A percentile compares a stretch with the other conserved stretches of the same genome.
Evolutionary conservation across 352 stramenopile species (phyloP).

Genomic region (Phytophthora kernoviae): DNA sequence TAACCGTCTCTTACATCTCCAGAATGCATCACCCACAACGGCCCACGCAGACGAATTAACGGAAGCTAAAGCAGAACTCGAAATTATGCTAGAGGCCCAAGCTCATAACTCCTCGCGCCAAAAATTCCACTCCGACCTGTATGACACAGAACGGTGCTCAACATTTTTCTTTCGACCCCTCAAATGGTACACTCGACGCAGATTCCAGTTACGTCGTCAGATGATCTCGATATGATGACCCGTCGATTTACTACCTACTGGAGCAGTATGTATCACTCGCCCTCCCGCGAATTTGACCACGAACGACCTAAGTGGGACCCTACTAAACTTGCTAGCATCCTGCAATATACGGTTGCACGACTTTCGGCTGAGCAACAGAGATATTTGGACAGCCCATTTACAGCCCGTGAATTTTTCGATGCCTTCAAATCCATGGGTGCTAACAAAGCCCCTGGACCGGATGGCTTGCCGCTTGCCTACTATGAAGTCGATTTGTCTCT

Average conservation of each 20-base stretch:
- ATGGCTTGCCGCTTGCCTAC: not conserved
- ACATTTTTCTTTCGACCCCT: not conserved
- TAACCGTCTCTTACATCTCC: not conserved
- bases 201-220: not conserved
- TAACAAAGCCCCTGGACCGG: not conserved
- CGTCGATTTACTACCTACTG: not conserved
- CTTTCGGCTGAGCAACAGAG: not conserved
- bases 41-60: not conserved
- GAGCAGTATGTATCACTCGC: not conserved
- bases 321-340: not conserved
- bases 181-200: not conserved
- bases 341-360: not conserved
- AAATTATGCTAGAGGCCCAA: not conserved
- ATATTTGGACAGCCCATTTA: not conserved
- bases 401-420: not conserved
- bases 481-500: not conserved
- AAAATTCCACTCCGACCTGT: not conserved
- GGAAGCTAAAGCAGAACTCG: not conserved
- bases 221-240: not conserved
- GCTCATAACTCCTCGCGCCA: not conserved
- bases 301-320: not conserved
- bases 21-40: too few species aligned
- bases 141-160: not conserved
- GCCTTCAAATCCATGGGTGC: not conserved
- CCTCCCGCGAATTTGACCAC: not conserved